Base-by-base conservation (phyloP, 139 green algal genomes). In the Chlamydomonas asymmetrica region DNA sequence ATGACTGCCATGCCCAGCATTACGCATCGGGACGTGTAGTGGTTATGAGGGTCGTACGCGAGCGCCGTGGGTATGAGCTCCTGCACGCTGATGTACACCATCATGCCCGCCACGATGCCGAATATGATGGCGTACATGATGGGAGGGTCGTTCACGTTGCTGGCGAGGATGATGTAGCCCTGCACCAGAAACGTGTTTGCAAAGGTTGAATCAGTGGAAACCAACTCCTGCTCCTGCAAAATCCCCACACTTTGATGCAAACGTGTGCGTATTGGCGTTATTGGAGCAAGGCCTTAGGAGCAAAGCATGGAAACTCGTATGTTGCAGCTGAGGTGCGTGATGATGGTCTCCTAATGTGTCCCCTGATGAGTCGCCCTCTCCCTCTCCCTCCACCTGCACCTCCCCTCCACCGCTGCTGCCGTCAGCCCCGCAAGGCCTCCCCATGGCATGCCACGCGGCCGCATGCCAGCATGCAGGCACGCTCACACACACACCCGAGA, bases 51-150 rank as follows among this genome's bases (percentile, higher is more conserved):
- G 61, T 95, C 92, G 71, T 95, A 95, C 38, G 85, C 79, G 50
- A 95, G 88, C 27, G 92, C 92, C 2, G 88, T 92, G n/a, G 92
- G 92, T 7, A 97, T 78, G 45, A 97, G 83, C 79, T 97, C 92
- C 31, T 88, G 79, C 23, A 95, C 37, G 13, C 70, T 76, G 61
- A 97, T 92, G 80, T 91, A 95, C 7, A 92, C 48, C 90, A 92
- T 94, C 80, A 97, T 95, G 69, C 90, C 92, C 0, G 83, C 90
- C 64, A 97, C 92, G 35, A 91, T 54, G 20, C 71, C 82, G 71
- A 93, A 94, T 31, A 92, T 78, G 57, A 94, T 81, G 22, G 66
- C 87, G 65, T 86, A 91, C 2, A 91, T 88, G 22, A 92, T 63
- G 29, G 37, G 49, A 0, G 48, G 59, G 35, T 64, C 73, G 1